A percentile compares a stretch with the other conserved stretches of the same genome.
phyloP scores from a whole-genome alignment of 164 flowering plant genomes.

The Stephania yunnanensis region DNA sequence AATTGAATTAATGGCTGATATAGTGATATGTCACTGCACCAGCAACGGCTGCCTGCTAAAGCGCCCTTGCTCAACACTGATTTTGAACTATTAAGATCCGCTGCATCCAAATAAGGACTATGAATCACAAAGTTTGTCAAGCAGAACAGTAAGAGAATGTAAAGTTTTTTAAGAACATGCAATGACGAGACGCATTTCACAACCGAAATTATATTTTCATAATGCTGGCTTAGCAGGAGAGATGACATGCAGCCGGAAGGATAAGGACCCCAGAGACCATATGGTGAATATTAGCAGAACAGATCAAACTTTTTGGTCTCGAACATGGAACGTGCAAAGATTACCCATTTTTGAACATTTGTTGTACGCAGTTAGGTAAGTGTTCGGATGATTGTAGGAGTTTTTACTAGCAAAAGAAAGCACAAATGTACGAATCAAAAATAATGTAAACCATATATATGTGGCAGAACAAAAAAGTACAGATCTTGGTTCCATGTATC shows the following conservation, averaged over 20 bases:
- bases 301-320: too few species aligned
- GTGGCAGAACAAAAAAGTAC: background rate
- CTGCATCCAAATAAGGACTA: slow-evolving; percentile 21
- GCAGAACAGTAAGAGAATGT: background rate
- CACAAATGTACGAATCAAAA: background rate
- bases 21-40: slow-evolving; percentile 23
- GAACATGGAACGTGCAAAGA: background rate
- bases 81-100: slow-evolving; percentile 11
- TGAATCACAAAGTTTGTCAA: background rate
- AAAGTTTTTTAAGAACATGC: too few species aligned
- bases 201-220: too few species aligned
- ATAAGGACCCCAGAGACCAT: too few species aligned
- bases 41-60: slow-evolving; percentile 33
- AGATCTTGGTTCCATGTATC: slow-evolving; percentile 44
- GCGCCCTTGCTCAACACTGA: slow-evolving; percentile 34
- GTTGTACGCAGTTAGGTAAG: background rate
- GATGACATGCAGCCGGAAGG: too few species aligned
- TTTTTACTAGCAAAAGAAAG: too few species aligned
- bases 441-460: background rate
- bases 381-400: background rate
- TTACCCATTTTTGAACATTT: background rate
- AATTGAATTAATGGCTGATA: slow-evolving; percentile 28
- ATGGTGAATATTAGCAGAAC: too few species aligned
- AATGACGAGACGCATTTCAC: too few species aligned
- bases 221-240: too few species aligned